These are phyloP conservation scores for Cotoneaster glaucophyllus DNA, from an alignment of 306 rosid genomes.

Conservation along the genomic window DNA sequence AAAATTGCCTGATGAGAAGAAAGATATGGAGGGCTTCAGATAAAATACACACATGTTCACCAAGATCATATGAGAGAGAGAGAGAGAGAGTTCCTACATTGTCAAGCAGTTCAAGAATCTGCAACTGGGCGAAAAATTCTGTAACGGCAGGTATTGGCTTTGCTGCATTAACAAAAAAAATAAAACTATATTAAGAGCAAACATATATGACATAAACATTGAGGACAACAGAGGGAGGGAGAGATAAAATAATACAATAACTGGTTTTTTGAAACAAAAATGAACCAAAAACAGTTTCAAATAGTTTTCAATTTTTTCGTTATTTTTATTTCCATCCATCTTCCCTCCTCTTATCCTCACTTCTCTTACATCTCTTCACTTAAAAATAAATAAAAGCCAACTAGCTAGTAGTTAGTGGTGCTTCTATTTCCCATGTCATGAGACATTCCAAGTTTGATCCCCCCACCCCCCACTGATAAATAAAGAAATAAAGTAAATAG, in stretches of 20 bases:
- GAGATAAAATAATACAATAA: neutral
- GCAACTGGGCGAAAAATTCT: conserved; percentile 81
- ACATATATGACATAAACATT: neutral
- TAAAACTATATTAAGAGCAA: neutral
- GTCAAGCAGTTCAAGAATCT: conserved; percentile 86
- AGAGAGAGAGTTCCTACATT: conserved; percentile 39
- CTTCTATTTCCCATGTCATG: neutral
- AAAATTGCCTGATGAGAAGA: conserved; percentile 68
- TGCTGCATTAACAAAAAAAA: conserved; percentile 36
- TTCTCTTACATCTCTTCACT: neutral
- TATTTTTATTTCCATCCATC: neutral
- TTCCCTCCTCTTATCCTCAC: neutral
- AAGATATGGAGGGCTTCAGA: conserved; percentile 6
- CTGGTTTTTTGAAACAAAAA: neutral
- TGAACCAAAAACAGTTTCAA: neutral
- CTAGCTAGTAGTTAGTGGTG: neutral
- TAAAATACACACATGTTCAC: neutral
- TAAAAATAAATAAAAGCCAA: neutral
- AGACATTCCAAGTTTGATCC: neutral
- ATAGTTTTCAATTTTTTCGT: neutral
- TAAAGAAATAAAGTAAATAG: neutral
- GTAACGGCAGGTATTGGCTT: conserved; percentile 63
- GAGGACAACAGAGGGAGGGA: neutral
- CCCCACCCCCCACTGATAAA: neutral
- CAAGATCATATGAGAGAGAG: neutral